A percentile compares a stretch with the other conserved stretches of the same genome.
These are phyloP conservation scores for Fusarium nurragi DNA, from an alignment of 2,329 filamentous ascomycete species.

Conservation along the genomic window DNA sequence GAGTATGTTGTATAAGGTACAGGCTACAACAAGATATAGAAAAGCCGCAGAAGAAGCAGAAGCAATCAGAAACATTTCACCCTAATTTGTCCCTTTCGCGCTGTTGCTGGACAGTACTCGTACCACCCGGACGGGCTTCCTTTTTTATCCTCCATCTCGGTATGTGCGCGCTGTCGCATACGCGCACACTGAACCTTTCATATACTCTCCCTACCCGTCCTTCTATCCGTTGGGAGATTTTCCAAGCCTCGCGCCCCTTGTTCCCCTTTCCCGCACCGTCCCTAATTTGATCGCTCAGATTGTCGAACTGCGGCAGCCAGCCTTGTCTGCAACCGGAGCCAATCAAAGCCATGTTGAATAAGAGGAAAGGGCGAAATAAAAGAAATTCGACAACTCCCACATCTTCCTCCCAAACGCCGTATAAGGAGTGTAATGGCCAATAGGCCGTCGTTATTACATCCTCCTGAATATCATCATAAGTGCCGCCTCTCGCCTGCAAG, in stretches of 20 bases:
- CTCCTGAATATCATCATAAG: constrained; percentile 46
- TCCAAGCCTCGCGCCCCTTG: constrained; percentile 38
- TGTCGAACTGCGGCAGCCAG: constrained; percentile 1
- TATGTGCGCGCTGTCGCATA: constrained; percentile 16
- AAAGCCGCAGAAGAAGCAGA: constrained; percentile 34
- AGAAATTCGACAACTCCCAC: constrained; percentile 44
- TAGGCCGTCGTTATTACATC: constrained; percentile 53
- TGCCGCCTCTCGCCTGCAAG: constrained; percentile 38
- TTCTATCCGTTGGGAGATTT: constrained; percentile 44
- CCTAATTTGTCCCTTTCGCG: constrained; percentile 24
- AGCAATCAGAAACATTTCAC: constrained; percentile 34
- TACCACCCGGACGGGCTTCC: constrained; percentile 34
- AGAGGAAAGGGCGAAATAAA: constrained; percentile 25
- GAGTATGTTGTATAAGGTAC: constrained; percentile 26
- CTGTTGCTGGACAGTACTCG: constrained; percentile 34
- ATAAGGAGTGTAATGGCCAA: constrained; percentile 52
- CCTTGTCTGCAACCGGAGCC: constrained; percentile 7
- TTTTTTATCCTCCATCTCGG: constrained; percentile 14
- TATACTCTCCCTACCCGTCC: constrained; percentile 35
- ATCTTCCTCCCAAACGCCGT: constrained; percentile 48
- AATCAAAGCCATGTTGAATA: constrained; percentile 21
- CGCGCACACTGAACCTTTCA: constrained; percentile 29
- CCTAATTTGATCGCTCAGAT: constrained; percentile 12
- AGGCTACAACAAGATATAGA: constrained; percentile 43
- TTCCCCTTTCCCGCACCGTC: constrained; percentile 4